Evolutionary conservation across 441 rosid species (phyloP).

Genomic region (Daphne laureola): DNA sequence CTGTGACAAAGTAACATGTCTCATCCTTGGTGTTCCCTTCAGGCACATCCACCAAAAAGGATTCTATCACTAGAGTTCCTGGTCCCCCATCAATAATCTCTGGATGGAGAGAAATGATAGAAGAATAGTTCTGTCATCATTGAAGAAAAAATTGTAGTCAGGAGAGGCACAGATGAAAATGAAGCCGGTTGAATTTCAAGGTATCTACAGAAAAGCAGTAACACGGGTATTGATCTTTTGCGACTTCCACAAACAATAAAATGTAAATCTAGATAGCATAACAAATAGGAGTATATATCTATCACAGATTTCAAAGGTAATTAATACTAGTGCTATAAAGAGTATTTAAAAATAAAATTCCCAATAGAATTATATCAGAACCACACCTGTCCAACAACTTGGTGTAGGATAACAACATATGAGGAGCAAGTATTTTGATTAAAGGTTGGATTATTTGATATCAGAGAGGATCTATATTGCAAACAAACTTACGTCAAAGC

Average conservation of each 20-base stretch:
- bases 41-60: slow-evolving; percentile 68
- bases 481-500: neutral
- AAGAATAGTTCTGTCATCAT: slow-evolving; percentile 53
- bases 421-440: slow-evolving; percentile 1
- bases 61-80: slow-evolving; percentile 54
- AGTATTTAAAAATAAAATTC: too few relatives aligned
- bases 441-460: neutral
- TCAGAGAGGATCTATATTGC: neutral
- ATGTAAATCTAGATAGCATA: neutral
- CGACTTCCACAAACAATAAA: slow-evolving; percentile 1
- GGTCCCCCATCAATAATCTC: slow-evolving; percentile 51
- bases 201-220: neutral
- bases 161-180: neutral
- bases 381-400: too few relatives aligned
- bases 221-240: neutral
- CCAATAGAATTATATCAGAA: too few relatives aligned
- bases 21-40: slow-evolving; percentile 64
- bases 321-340: too few relatives aligned
- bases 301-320: too few relatives aligned
- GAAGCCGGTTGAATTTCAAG: neutral
- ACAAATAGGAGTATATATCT: too few relatives aligned
- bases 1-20: slow-evolving; percentile 68
- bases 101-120: slow-evolving; percentile 59
- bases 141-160: slow-evolving; percentile 3
- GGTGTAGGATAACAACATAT: neutral